Conservation (phyloP, 1,284 basidiomycete genomes). For the Tylopilus sp. region DNA sequence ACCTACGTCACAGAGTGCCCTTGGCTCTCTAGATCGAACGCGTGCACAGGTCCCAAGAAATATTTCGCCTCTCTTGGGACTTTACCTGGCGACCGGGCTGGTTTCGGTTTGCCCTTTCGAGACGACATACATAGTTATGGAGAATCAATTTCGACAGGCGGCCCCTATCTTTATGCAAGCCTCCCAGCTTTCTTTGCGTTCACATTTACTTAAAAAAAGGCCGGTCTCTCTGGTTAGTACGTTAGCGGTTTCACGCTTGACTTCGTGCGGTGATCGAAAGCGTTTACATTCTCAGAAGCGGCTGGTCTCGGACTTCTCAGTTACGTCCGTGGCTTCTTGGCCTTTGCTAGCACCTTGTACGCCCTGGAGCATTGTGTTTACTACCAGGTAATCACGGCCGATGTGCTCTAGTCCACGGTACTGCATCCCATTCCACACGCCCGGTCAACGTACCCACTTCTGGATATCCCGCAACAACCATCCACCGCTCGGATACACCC, state of each 20-base stretch:
- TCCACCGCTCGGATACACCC: constrained; percentile 16
- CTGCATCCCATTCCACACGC: no score
- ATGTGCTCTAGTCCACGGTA: constrained; percentile 10
- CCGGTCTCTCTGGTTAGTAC: constrained; percentile 14
- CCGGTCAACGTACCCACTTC: constrained; percentile 25
- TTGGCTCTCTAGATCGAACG: constrained; percentile 4
- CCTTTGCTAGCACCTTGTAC: constrained; percentile 18
- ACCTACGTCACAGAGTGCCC: neutral
- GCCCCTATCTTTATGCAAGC: constrained; percentile 24
- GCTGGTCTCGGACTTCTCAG: constrained; percentile 32
- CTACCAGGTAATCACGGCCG: constrained; percentile 26
- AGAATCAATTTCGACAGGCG: constrained; percentile 13
- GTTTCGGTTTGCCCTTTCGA: constrained; percentile 1
- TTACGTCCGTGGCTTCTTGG: constrained; percentile 35
- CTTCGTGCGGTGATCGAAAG: constrained; percentile 29
- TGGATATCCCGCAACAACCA: constrained; percentile 19
- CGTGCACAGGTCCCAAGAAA: neutral
- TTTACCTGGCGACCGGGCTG: constrained; percentile 4
- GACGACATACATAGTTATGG: constrained; percentile 13
- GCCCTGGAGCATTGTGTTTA: constrained; percentile 28
- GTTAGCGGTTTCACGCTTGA: constrained; percentile 16
- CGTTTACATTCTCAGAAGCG: constrained; percentile 32
- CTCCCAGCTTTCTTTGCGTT: constrained; percentile 11
- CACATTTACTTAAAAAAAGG: constrained; percentile 18
- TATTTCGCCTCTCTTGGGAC: constrained; percentile 2